Base-by-base conservation (phyloP, 2,329 filamentous ascomycete species). In the Colletotrichum viniferum region DNA sequence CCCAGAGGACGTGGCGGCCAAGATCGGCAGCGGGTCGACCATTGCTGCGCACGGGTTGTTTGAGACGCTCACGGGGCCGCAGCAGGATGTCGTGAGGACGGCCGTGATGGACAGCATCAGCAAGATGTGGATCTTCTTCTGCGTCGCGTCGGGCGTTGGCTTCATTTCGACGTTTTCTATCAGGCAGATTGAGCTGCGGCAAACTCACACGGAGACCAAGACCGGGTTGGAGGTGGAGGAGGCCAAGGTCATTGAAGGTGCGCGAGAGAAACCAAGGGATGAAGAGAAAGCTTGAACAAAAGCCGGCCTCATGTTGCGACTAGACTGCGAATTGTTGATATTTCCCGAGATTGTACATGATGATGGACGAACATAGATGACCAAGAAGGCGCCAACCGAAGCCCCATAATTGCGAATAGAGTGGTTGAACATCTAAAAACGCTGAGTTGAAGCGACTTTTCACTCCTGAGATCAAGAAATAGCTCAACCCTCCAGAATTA, bases 11-110 rank as follows among this genome's bases (percentile, higher is more conserved):
- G 83, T 88, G 1, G 91, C 91, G 1, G 78, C 82, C 12, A 80
- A 86, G 28, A 87, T 95, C 6, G 87, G 89, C 7, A 91, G 92
- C 26, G 85, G 86, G 77, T 87, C 88, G 69, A 90, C 93, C 4
- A 88, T 91, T n/a, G 88, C 93, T 28, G 92, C 90, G 80, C 90
- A 92, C 2, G 85, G 88, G 16, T 79, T 91, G 10, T 88, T 94
- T n/a, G 84, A 87, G 21, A 77, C 80, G 1, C 84, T 95, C 7
- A 86, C 87, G 0, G 82, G 84, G 0, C 81, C 81, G 5, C 85
- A 91, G 68, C 87, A 83, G 5, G 78, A 78, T 9, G 79, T 86
- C 2, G 87, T 87, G 6, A 83, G 85, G 60, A 79, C 77, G 2
- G 88, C 89, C 0, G 91, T 88, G 79, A 89, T 86, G 83, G 83